Base-by-base conservation (phyloP, 805 yeast species). In the Blastobotrys robertii region DNA sequence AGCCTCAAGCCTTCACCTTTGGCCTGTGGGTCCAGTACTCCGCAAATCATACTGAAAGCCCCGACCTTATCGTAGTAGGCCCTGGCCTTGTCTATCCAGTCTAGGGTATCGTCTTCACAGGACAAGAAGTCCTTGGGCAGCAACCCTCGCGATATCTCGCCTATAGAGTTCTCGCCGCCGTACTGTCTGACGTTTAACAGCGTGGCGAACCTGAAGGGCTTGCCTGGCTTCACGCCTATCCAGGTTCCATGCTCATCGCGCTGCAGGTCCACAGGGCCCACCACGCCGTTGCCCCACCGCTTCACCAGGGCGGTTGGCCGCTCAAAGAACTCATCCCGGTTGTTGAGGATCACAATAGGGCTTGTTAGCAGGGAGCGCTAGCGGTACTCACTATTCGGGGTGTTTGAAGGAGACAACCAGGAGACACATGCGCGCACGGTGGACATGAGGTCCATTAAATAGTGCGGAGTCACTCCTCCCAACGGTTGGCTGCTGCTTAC, bases 221-320 rank as follows among this genome's bases (percentile, higher is more conserved):
- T 15, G 2, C 52, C 57, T 28, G 66, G 65, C 34, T 76, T 70
- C 1, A 82, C 71, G 0, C 95, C 97, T 1, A 85, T 75, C 98
- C 98, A 92, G 0, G 97, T 84, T 1, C 98, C 97, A 49, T 76
- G 84, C 43, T 78, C 87, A 1, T 68, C 62, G 30, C 87, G 61
- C 1, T 80, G 85, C 52, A 83, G 59, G 58, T 90, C 97, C 32
- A 70, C 63, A 0, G 97, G 97, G 6, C 82, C 73, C 8, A 85
- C 57, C 1, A 81, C 63, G 8, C 55, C 15, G 41, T 38, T n/a
- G 49, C 49, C 12, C 42, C 39, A 19, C 49, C 45, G 14, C 28
- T 40, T 68, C 70, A 63, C 48, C 67, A 50, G 41, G 57, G 53
- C 69, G 0, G 97, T 90, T 2, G 80, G 78, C 39, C 98, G 64